Base-by-base conservation (phyloP, 2,329 filamentous ascomycete genomes). In the Sclerotinia borealis region DNA sequence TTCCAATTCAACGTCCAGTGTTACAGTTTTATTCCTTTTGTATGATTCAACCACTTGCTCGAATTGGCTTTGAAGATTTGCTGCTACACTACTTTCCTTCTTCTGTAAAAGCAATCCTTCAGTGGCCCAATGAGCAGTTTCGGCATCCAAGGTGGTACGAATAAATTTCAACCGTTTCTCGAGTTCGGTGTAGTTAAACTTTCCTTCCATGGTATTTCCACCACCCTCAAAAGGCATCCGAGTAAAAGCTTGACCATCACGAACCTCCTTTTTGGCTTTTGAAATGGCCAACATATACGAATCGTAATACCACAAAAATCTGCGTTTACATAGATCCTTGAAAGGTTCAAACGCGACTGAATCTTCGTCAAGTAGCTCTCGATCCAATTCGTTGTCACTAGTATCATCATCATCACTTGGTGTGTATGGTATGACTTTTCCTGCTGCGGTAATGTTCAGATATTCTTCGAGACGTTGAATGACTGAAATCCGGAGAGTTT, bases 281-380 rank as follows among this genome's bases (percentile, higher is more conserved):
- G 86, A 81, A 59, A 96, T 87, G 1, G 88, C 83, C 4, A 83
- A 79, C 27, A 95, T 79, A 72, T 98, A 98, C 3, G 90, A 90
- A 68, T 96, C 90, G 75, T 91, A 96, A 77, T 98, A 98, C 95
- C 95, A 98, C 17, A 98, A 79, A 73, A 98, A 97, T 1, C 93
- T 86, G 43, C 90, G 87, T 77, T 98, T 98, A 81, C 89, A 91
- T 6, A 96, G 80, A 72, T 98, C 93, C 68, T 87, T 88, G 78
- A 98, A 98, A 0, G 92, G 91, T 68, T 96, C 90, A 75, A 92
- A 96, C 0, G 85, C 81, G 1, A 84, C 72, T 9, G 72, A 76
- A 0, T 76, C 74, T 47, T 89, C 85, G 17, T 85, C 76, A 29
- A 65, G 64, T 15, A 59, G 56, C 11, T 68, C 66, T 36, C 36